Evolutionary conservation across 73 alveolate genomes (phyloP), one percentile per base, ranked within the genome.

Genomic region (Paramecium pentaurelia): DNA sequence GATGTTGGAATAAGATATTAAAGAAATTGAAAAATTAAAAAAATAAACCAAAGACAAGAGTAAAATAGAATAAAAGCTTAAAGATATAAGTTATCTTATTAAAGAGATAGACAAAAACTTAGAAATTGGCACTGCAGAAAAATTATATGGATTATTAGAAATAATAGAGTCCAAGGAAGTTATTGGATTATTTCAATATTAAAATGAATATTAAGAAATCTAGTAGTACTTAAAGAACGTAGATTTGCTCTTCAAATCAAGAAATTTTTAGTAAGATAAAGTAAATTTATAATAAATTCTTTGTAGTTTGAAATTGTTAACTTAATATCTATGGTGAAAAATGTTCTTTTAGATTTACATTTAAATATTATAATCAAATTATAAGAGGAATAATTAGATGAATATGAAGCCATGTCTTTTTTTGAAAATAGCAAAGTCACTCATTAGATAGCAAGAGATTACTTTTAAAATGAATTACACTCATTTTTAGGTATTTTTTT

Each of bases 101-200:
- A 45, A 40, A 20, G 91, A 80, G 30, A 80, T 80, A 38, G 91
- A 80, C 3, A 42, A 16, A 73, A 64, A 36, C 27, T 80, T 80
- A n/a, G 91, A 80, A 47, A 47, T 42, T 6, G 73, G 75, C 2
- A 80, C 58, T n/a, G 20, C 71, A 3, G 91, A 80, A 45, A 49
- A 80, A 40, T 80, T 80, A 80, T 80, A 80, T 49, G 58, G 58
- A 47, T 32, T 80, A 20, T 18, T 80, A 11, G 91, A 80, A 80
- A 44, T 44, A 1, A 49, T 80, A 32, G 91, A 80, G 45, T 45
- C 77, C 1, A 80, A 80, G 51, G 91, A 77, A 25, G 91, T 80
- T 44, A 49, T 80, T 14, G 91, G 91, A 18, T 80, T 80, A 47
- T 80, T 80, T 80, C 49, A 80, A 37, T 73, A 37, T 80, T 34